Evolutionary conservation across 768 basidiomycete species (phyloP), one percentile per base, ranked within the genome.

Genomic region (Chalciporus chontae): DNA sequence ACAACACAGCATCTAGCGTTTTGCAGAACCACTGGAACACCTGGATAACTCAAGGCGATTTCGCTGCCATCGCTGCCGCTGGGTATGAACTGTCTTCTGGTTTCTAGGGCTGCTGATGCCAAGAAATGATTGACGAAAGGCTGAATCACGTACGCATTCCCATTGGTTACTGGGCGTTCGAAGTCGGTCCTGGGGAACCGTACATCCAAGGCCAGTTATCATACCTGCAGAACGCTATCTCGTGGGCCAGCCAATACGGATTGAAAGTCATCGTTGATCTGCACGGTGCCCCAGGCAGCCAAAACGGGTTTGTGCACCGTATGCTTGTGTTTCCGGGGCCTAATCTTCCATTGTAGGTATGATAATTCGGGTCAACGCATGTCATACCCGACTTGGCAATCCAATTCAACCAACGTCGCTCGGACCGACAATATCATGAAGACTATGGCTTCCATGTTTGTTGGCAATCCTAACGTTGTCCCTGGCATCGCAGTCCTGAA

Each of bases 141-240:
- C 71, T 91, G 46, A 92, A 90, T 61, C 88, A 90, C 65, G 85
- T 92, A 48, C 81, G 90, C 40, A 61, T 92, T 32, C 90, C 90
- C 13, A 88, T 94, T 39, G 93, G 91, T 11, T 95, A 89, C 66
- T 94, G 90, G 90, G 90, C 87, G 1, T 91, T 85, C 59, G 90
- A 94, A 50, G 81, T 91, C 31, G 76, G 78, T 18, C 73, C 75
- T 11, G 88, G 88, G 5, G 86, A 92, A 59, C 91, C 90, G 7
- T 91, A 77, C 64, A 80, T 89, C 50, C 78, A 81, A 67, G 89
- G 89, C 11, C 89, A 90, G 64, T 70, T 87, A 29, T 76, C 81
- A 17, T 90, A 85, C 68, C 70, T 91, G 18, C 55, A 72, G 53
- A 77, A 81, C 36, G 88, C 87, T 8, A 76, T 87, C 40, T 63